Evolutionary conservation across 2,329 filamentous ascomycete genomes (phyloP), one percentile per base, ranked within the genome.

Genomic region (Fusarium incarnatum): DNA sequence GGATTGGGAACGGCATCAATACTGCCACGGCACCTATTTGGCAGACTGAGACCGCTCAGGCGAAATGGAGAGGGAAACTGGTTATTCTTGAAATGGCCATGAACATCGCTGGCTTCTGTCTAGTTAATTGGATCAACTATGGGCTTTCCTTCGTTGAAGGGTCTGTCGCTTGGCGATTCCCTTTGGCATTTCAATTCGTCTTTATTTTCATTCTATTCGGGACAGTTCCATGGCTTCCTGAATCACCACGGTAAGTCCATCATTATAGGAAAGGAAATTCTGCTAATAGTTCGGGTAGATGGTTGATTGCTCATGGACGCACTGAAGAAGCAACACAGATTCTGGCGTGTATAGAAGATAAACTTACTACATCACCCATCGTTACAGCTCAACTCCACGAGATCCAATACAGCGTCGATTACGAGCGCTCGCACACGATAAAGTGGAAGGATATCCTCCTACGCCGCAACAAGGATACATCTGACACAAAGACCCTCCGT

Each of bases 171-270:
- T 83, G 82, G 82, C 73, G 83, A 22, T 81, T 84, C 60, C 78
- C 83, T 48, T 70, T 85, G 2, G 82, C 81, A 1, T 80, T 85
- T 60, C 82, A 85, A 60, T 77, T 83, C 23, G 54, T 84, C 25
- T 84, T 84, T 65, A 79, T 78, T 40, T 59, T 79, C 8, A 37
- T 78, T 16, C 72, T 81, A 8, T 75, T 75, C 8, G 65, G 52
- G 8, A 77, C 76, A 0, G 73, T 80, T 5, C 74, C 78, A 9
- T 74, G 76, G 75, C 44, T 70, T 18, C 68, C 67, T 3, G 67
- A 70, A 8, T 70, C 68, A 13, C 68, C 62, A 0, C 52, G 66
- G 66, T 70, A 23, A 5, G 45, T 48, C 8, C 13, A 8, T 18
- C 1, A 5, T 8, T 2, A 13, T 4, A 16, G 2, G 10, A 4